Percentiles rank a stretch among this genome's conserved stretches.
Conservation (phyloP, 805 yeast genomes). For the Scheffersomyces lignosus region DNA sequence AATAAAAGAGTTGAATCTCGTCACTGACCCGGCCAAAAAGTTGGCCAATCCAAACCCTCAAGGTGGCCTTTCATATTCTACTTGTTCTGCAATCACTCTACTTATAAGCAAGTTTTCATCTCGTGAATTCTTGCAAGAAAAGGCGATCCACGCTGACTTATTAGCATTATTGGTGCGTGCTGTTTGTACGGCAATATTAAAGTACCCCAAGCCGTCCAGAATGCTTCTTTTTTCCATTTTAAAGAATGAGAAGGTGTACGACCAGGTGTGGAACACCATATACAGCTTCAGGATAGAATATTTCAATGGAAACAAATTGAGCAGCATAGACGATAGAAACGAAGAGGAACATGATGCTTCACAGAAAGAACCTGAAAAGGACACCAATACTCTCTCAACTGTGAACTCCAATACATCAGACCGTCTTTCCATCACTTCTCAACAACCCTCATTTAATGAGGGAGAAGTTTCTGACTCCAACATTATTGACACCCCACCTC, state of each 20-base stretch:
- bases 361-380: neutral
- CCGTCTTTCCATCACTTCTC: slow-evolving; percentile 5
- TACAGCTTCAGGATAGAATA: slow-evolving; percentile 24
- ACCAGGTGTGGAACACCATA: slow-evolving; percentile 35
- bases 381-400: neutral
- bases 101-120: slow-evolving; percentile 40
- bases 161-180: slow-evolving; percentile 61
- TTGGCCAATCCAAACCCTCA: slow-evolving; percentile 32
- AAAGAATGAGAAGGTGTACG: slow-evolving; percentile 40
- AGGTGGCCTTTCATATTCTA: slow-evolving; percentile 51
- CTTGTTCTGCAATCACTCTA: slow-evolving; percentile 48
- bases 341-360: slow-evolving; percentile 6
- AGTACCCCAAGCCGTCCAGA: slow-evolving; percentile 52
- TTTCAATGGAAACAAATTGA: slow-evolving; percentile 19
- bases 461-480: slow-evolving; percentile 6
- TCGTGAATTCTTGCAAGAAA: slow-evolving; percentile 33
- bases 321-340: slow-evolving; percentile 7
- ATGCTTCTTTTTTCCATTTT: slow-evolving; percentile 53
- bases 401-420: slow-evolving; percentile 10
- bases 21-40: slow-evolving; percentile 20
- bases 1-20: slow-evolving; percentile 20
- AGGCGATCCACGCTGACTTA: slow-evolving; percentile 50
- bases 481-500: slow-evolving; percentile 6
- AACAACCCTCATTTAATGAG: slow-evolving; percentile 1
- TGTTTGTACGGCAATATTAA: slow-evolving; percentile 51